Evolutionary conservation across 495 filamentous ascomycete species (phyloP).

Genomic region (Xylaria palmicola): DNA sequence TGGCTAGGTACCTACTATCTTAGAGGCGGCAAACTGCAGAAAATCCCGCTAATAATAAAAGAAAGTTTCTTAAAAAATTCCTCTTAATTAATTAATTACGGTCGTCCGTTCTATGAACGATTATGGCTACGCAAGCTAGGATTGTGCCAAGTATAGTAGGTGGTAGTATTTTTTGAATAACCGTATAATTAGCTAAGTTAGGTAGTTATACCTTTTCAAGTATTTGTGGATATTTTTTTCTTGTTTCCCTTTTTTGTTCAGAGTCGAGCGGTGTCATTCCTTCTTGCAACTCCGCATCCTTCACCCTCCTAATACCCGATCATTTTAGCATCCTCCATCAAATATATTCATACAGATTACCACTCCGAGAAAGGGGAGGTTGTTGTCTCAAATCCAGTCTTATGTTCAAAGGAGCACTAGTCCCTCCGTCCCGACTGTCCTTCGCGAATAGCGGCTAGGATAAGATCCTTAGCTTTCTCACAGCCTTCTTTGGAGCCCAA

Average conservation of each 20-base stretch:
- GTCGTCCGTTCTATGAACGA: too few species aligned
- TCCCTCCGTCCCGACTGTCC: constrained; percentile 35
- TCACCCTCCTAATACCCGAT: background rate
- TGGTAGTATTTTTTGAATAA: background rate
- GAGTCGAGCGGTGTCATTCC: constrained; percentile 7
- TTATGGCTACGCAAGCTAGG: background rate
- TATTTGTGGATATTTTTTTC: background rate
- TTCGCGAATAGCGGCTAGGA: constrained; percentile 74
- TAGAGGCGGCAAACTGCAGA: too few species aligned
- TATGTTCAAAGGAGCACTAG: constrained; percentile 15
- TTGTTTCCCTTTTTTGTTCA: constrained; percentile 5
- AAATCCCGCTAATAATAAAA: background rate
- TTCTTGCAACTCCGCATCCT: background rate
- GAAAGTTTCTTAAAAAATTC: background rate
- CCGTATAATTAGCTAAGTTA: background rate
- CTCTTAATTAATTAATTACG: background rate
- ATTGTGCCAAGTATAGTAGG: background rate
- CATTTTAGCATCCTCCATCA: background rate
- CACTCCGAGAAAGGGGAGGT: background rate
- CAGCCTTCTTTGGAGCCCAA: constrained; percentile 73
- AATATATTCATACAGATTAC: constrained; percentile 13
- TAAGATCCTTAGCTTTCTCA: constrained; percentile 84
- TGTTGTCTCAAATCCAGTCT: background rate
- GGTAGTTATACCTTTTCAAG: background rate
- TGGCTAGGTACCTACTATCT: too few species aligned